phyloP scores from a whole-genome alignment of 2,329 filamentous ascomycete species.

The Fusarium sterilihyphosum region DNA sequence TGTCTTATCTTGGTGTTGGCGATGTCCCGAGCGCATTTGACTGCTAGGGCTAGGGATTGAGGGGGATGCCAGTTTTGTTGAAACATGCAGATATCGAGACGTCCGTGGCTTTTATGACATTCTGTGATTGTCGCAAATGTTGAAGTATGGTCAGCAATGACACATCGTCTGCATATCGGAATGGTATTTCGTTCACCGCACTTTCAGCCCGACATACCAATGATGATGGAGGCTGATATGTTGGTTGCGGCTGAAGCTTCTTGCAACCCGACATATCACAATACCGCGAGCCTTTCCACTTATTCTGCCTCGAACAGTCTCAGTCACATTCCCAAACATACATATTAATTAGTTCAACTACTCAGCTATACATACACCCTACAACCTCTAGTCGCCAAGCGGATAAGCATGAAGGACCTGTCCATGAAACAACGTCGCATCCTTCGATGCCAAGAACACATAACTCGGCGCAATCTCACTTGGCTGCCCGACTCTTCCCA shows the following conservation, averaged over 20 bases:
- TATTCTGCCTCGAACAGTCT: not conserved
- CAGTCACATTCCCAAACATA: not conserved
- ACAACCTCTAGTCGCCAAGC: conserved; percentile 47
- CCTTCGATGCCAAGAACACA: conserved; percentile 54
- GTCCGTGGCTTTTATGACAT: not conserved
- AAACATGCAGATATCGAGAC: not conserved
- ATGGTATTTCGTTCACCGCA: not conserved
- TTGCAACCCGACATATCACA: too few relatives aligned
- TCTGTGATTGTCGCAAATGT: not conserved
- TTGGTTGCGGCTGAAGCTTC: not conserved
- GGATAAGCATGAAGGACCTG: conserved; percentile 54
- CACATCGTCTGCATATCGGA: rapidly evolving
- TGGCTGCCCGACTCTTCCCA: conserved; percentile 55
- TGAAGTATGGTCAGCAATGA: not conserved
- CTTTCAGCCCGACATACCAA: not conserved
- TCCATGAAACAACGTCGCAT: conserved; percentile 52
- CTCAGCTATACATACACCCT: not conserved
- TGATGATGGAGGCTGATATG: not conserved
- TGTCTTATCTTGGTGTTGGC: not conserved
- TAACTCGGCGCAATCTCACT: conserved; percentile 56
- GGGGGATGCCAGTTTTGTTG: not conserved
- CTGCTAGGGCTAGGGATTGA: not conserved
- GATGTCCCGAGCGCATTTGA: not conserved
- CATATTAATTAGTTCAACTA: not conserved
- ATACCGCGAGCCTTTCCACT: rapidly evolving